Conservation (phyloP, 2,329 filamentous ascomycete genomes). For the Hypoxylon sp. region DNA sequence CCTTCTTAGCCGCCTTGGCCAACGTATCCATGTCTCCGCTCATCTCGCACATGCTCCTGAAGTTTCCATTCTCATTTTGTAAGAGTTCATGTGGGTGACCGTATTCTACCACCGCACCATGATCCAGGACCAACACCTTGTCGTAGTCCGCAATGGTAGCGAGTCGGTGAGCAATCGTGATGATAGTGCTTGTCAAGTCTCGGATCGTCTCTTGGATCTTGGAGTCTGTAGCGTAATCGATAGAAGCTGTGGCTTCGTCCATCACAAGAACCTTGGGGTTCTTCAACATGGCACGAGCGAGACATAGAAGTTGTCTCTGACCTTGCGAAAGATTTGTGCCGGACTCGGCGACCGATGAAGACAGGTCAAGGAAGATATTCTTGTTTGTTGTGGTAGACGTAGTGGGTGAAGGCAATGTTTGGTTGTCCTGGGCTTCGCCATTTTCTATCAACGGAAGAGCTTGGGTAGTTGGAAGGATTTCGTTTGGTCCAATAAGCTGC, state of each 20-base stretch:
- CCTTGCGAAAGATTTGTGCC: constrained; percentile 95
- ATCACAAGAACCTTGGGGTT: constrained; percentile 93
- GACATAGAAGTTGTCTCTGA: constrained; percentile 91
- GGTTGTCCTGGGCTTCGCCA: constrained; percentile 21
- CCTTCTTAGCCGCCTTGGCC: constrained; percentile 64
- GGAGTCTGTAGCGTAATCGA: constrained; percentile 93
- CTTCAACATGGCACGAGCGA: constrained; percentile 92
- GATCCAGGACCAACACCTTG: constrained; percentile 93
- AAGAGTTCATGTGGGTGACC: constrained; percentile 89
- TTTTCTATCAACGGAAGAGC: constrained; percentile 12
- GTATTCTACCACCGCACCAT: constrained; percentile 86
- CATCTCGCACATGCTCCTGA: constrained; percentile 71
- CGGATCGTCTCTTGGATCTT: constrained; percentile 97
- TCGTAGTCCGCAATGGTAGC: constrained; percentile 99
- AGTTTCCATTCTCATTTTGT: constrained; percentile 70
- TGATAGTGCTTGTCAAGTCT: constrained; percentile 91
- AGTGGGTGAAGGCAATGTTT: constrained; percentile 34
- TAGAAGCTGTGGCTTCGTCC: constrained; percentile 98
- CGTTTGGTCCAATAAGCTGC: constrained; percentile 77
- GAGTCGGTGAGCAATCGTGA: constrained; percentile 94
- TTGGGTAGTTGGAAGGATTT: constrained; percentile 45
- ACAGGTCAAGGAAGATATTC: constrained; percentile 90
- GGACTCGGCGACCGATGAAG: constrained; percentile 84
- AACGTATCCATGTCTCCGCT: constrained; percentile 65
- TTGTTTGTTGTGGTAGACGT: constrained; percentile 75